Conservation (phyloP, 352 stramenopile genomes). For the Elongisporangium prolatum region DNA sequence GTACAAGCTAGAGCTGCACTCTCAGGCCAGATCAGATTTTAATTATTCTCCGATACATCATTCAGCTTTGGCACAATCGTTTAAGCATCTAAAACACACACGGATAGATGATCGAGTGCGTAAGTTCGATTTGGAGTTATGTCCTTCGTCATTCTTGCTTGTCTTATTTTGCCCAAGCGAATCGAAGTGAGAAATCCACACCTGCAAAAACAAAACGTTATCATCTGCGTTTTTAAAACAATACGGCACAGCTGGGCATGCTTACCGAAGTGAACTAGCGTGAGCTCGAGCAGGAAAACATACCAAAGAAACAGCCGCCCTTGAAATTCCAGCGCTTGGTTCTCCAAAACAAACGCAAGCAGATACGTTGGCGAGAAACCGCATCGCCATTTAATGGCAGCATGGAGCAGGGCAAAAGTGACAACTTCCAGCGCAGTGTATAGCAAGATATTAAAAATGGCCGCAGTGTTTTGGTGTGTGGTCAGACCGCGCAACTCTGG, state of each 20-base stretch:
- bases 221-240: background rate
- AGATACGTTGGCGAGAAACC: constrained; percentile 19
- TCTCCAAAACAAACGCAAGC: constrained; percentile 41
- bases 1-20: no score
- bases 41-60: no score
- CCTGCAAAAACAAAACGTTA: background rate
- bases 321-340: constrained; percentile 16
- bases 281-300: constrained; percentile 21
- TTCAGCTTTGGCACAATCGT: no score
- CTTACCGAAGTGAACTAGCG: constrained; percentile 20
- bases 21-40: no score
- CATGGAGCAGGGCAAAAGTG: constrained; percentile 14
- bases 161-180: no score
- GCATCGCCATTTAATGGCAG: constrained; percentile 12
- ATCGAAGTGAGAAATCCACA: background rate
- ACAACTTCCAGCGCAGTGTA: constrained; percentile 10
- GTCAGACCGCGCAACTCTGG: constrained; percentile 10
- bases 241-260: background rate
- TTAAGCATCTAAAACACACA: no score
- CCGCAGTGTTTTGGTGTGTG: background rate
- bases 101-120: no score
- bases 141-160: no score
- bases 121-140: no score
- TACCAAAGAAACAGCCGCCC: constrained; percentile 21
- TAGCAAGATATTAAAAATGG: constrained; percentile 8